Evolutionary conservation across 2,329 filamentous ascomycete genomes (phyloP).

Genomic region (Rhexocercosporidium sp.): DNA sequence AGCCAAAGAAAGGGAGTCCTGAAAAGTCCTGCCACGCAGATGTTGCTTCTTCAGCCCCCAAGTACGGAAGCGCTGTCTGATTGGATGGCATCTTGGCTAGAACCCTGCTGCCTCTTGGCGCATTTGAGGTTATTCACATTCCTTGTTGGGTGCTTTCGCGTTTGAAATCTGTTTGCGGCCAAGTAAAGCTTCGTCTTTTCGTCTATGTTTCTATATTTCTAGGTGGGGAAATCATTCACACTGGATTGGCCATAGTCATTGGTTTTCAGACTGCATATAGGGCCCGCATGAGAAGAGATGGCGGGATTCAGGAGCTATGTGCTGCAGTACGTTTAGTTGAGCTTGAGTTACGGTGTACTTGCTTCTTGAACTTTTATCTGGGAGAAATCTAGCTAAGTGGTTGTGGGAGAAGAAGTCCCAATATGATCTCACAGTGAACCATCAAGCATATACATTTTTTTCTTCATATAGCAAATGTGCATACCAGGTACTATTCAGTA

Average conservation of each 20-base stretch:
- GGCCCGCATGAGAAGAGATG: too few species aligned
- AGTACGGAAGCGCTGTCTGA: neutral
- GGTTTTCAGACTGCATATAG: neutral
- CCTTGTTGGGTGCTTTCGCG: neutral
- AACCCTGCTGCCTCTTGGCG: neutral
- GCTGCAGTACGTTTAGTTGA: too few species aligned
- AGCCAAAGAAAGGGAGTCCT: neutral
- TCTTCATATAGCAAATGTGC: too few species aligned
- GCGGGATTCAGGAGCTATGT: too few species aligned
- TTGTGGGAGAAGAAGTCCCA: too few species aligned
- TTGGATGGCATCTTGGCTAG: neutral
- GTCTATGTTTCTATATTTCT: neutral
- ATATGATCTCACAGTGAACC: too few species aligned
- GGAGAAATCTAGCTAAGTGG: too few species aligned
- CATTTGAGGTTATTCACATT: neutral
- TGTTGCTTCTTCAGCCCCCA: neutral
- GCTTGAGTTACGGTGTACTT: neutral
- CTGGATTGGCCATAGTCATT: neutral
- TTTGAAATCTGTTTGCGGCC: neutral
- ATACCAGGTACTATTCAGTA: too few species aligned
- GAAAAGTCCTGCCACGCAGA: neutral
- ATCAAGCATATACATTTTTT: too few species aligned
- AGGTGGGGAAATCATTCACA: neutral
- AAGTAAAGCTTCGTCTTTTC: neutral
- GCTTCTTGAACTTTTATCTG: neutral